phyloP scores from a whole-genome alignment of 352 stramenopile species.

The Phytophthora constricta region DNA sequence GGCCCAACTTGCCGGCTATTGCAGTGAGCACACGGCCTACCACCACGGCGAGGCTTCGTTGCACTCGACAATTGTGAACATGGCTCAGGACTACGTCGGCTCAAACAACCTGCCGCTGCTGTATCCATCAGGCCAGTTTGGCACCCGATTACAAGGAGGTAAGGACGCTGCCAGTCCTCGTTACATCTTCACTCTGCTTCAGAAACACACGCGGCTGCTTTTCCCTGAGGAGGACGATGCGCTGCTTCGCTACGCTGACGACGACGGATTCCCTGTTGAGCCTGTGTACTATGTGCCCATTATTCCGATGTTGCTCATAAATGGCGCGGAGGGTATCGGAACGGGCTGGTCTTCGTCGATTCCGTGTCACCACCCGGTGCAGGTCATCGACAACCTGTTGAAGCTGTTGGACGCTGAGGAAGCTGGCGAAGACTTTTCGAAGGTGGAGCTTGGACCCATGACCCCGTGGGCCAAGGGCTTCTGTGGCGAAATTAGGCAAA shows the following conservation, averaged over 20 bases:
- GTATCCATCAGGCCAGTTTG: constrained; percentile 98
- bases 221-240: constrained; percentile 99
- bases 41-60: constrained; percentile 99
- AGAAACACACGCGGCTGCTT: constrained; percentile 95
- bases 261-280: constrained; percentile 98
- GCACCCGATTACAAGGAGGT: constrained; percentile 97
- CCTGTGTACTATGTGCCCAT: constrained; percentile 98
- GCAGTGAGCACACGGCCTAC: constrained; percentile 97
- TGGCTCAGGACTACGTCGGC: constrained; percentile 99
- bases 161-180: constrained; percentile 97
- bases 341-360: constrained; percentile 97
- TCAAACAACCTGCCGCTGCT: constrained; percentile 99
- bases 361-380: constrained; percentile 95
- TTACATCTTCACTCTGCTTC: constrained; percentile 99
- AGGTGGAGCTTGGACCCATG: constrained; percentile 71
- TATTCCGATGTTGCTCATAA: constrained; percentile 96
- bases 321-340: constrained; percentile 99
- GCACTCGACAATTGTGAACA: constrained; percentile 98
- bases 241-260: constrained; percentile 96
- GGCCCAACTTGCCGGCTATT: constrained; percentile 98
- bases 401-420: constrained; percentile 75
- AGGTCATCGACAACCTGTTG: constrained; percentile 97
- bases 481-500: constrained; percentile 87
- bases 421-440: constrained; percentile 39
- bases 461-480: constrained; percentile 97